phyloP scores from a whole-genome alignment of 2,329 filamentous ascomycete genomes.

The Didymella keratinophila region DNA sequence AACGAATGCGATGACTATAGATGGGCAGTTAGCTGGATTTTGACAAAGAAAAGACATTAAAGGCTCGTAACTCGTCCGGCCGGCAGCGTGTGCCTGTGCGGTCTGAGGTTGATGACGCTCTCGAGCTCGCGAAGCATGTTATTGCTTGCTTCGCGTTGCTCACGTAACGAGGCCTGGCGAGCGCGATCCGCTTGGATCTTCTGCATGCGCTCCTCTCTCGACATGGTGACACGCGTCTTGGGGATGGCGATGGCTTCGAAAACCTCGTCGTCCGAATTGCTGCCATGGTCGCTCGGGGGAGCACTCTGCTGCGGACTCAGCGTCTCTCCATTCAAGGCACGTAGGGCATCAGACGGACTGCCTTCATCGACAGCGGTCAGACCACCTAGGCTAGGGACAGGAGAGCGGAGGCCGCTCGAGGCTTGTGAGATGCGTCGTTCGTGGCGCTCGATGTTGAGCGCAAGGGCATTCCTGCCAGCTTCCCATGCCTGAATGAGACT shows the following conservation, averaged over 20 bases:
- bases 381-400: constrained; percentile 68
- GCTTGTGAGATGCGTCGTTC: constrained; percentile 66
- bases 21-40: constrained; percentile 3
- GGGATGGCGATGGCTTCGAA: constrained; percentile 90
- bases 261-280: constrained; percentile 73
- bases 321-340: constrained; percentile 77
- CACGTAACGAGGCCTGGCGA: constrained; percentile 73
- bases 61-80: constrained; percentile 45
- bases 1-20: not conserved
- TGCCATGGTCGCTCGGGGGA: constrained; percentile 58
- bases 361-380: constrained; percentile 64
- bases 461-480: constrained; percentile 78
- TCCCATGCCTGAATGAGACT: constrained; percentile 60
- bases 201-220: constrained; percentile 83
- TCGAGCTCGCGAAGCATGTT: constrained; percentile 94
- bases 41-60: constrained; percentile 27
- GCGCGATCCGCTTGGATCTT: constrained; percentile 89
- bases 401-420: constrained; percentile 57
- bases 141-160: constrained; percentile 80
- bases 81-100: constrained; percentile 35
- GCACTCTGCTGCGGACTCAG: constrained; percentile 53
- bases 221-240: constrained; percentile 70
- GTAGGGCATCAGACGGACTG: constrained; percentile 72
- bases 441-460: constrained; percentile 81
- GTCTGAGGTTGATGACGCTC: constrained; percentile 71